Percentiles rank a stretch among this genome's conserved stretches.
phyloP scores from a whole-genome alignment of 1,284 basidiomycete genomes.

The Ustilago nuda region DNA sequence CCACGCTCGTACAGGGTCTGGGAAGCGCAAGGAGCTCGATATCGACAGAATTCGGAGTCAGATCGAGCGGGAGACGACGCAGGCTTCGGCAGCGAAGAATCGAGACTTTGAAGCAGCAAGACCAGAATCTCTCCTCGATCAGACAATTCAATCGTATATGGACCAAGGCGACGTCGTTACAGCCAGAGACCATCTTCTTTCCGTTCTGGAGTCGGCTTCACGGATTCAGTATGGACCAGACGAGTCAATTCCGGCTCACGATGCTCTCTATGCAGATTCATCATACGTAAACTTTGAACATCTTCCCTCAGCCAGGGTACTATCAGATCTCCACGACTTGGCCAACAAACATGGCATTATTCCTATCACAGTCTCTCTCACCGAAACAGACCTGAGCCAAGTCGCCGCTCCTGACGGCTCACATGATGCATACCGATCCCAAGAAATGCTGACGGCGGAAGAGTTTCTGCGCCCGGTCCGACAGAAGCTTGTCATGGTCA shows the following conservation, averaged over 20 bases:
- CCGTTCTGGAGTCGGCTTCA: conserved; percentile 12
- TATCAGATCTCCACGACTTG: conserved; percentile 27
- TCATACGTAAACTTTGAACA: neutral
- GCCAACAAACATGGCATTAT: conserved; percentile 29
- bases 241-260: neutral
- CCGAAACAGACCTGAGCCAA: conserved; percentile 26
- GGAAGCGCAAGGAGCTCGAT: neutral
- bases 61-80: conserved; percentile 10
- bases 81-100: neutral
- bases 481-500: conserved; percentile 4
- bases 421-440: neutral
- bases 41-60: conserved; percentile 18
- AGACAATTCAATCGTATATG: conserved; percentile 13
- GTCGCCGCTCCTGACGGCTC: neutral
- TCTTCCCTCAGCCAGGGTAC: conserved; percentile 18
- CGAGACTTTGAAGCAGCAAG: neutral
- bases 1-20: neutral
- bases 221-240: conserved; percentile 5
- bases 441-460: conserved; percentile 23
- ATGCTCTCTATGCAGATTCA: neutral
- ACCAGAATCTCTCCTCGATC: conserved; percentile 9
- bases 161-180: conserved; percentile 28
- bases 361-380: conserved; percentile 14
- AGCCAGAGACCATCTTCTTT: conserved; percentile 34
- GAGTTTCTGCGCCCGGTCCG: conserved; percentile 37